phyloP scores from a whole-genome alignment of 2,329 filamentous ascomycete genomes.

The Delphinella strobiligena region DNA sequence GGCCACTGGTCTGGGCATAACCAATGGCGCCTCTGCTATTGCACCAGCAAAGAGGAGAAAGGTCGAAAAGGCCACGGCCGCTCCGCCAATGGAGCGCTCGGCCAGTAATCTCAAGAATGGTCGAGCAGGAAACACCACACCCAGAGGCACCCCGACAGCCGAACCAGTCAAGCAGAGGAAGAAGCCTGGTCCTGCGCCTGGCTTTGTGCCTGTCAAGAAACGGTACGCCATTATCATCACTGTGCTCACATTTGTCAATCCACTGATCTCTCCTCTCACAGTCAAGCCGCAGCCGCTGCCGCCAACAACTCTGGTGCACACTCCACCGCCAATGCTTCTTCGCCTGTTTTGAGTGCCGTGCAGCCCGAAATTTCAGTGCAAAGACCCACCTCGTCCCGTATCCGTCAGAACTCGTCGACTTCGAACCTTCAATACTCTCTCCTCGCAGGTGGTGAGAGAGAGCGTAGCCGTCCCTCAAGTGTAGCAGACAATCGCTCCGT shows the following conservation, averaged over 20 bases:
- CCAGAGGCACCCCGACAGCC: slow-evolving; percentile 54
- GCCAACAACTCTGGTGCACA: slow-evolving; percentile 37
- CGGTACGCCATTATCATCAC: slow-evolving; percentile 44
- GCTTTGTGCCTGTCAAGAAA: slow-evolving; percentile 54
- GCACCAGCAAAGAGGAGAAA: slow-evolving; percentile 63
- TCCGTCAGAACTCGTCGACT: slow-evolving; percentile 61
- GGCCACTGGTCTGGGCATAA: slow-evolving; percentile 43
- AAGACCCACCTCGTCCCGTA: slow-evolving; percentile 56
- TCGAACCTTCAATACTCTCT: slow-evolving; percentile 24
- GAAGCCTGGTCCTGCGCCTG: slow-evolving; percentile 49
- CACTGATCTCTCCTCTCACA: too few species aligned
- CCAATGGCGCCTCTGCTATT: slow-evolving; percentile 40
- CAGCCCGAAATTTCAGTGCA: slow-evolving; percentile 44
- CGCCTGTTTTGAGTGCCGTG: slow-evolving; percentile 51
- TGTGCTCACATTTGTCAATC: too few species aligned
- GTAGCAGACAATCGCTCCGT: slow-evolving; percentile 15
- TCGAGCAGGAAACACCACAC: slow-evolving; percentile 39
- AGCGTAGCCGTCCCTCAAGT: slow-evolving; percentile 26
- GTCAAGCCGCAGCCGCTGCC: too few species aligned
- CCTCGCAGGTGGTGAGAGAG: slow-evolving; percentile 29
- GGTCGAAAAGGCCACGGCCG: slow-evolving; percentile 51
- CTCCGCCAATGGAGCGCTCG: slow-evolving; percentile 52
- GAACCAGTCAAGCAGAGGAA: slow-evolving; percentile 59
- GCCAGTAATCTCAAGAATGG: slow-evolving; percentile 44
- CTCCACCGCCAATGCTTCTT: slow-evolving; percentile 62